Conservation (phyloP, 768 basidiomycete species). For the Russula griseocarnosa region DNA sequence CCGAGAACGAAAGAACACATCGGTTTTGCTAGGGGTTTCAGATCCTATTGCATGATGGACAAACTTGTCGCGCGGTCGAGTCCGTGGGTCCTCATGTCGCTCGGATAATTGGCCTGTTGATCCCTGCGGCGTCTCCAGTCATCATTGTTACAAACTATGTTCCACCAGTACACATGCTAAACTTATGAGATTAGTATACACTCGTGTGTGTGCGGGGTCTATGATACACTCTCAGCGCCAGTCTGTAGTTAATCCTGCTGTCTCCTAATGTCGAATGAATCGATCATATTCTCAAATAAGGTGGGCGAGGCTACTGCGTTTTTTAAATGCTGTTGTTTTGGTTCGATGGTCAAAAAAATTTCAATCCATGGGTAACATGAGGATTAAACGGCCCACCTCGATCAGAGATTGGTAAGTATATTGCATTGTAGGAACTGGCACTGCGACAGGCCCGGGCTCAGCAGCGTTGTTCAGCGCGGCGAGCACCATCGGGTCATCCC, state of each 20-base stretch:
- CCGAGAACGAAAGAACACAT: no score
- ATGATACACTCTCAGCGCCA: constrained; percentile 4
- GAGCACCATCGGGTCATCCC: constrained; percentile 56
- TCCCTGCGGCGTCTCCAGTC: neutral
- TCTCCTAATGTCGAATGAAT: constrained; percentile 5
- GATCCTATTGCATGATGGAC: no score
- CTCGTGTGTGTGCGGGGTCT: neutral
- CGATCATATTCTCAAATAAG: constrained; percentile 8
- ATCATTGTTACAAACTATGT: neutral
- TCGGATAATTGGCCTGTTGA: neutral
- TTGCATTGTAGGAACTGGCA: constrained; percentile 1
- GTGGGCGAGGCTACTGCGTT: constrained; percentile 1
- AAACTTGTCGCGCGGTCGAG: no score
- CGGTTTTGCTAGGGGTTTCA: no score
- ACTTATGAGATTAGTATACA: constrained; percentile 5
- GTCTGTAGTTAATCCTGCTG: neutral
- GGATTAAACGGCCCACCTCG: constrained; percentile 9
- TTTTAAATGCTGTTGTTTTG: constrained; percentile 11
- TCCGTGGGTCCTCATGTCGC: neutral
- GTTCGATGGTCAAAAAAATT: neutral
- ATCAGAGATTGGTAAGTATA: constrained; percentile 17
- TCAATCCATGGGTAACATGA: neutral
- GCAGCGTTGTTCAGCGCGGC: constrained; percentile 37
- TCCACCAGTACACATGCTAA: neutral
- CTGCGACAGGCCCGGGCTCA: neutral